These are phyloP conservation scores for Phytophthora sansomeana DNA, from an alignment of 352 stramenopile species.

Conservation along the genomic window DNA sequence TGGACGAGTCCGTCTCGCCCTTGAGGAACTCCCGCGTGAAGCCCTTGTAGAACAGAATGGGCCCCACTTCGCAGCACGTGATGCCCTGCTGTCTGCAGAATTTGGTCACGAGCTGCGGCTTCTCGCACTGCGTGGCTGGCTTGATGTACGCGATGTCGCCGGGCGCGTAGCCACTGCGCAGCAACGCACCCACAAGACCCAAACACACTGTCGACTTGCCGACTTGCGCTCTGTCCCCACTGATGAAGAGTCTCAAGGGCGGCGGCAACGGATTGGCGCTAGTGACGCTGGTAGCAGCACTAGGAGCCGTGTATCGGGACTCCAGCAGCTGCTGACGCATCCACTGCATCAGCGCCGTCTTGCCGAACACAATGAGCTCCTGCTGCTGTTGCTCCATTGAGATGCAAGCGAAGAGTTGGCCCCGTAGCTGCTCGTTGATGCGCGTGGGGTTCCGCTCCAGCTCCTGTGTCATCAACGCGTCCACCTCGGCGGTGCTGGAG, in stretches of 20 bases:
- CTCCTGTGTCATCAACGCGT: constrained; percentile 16
- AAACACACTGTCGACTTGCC: constrained; percentile 97
- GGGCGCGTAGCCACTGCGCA: constrained; percentile 72
- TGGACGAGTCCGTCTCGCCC: constrained; percentile 86
- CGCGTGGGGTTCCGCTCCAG: constrained; percentile 22
- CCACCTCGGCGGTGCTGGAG: constrained; percentile 25
- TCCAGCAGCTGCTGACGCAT: constrained; percentile 51
- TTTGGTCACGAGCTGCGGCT: constrained; percentile 92
- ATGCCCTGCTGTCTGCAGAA: constrained; percentile 94
- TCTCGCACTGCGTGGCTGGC: constrained; percentile 97
- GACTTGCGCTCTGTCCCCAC: constrained; percentile 89
- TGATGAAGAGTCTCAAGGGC: constrained; percentile 71
- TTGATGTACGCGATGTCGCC: constrained; percentile 98
- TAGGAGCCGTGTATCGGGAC: constrained; percentile 20
- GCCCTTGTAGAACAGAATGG: constrained; percentile 97
- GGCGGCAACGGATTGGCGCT: constrained; percentile 4
- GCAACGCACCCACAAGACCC: constrained; percentile 91
- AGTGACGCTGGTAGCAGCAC: background rate
- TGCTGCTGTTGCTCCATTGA: constrained; percentile 35
- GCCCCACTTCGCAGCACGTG: constrained; percentile 89
- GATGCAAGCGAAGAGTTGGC: constrained; percentile 36
- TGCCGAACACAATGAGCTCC: constrained; percentile 39
- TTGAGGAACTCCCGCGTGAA: constrained; percentile 97
- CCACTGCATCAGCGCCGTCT: constrained; percentile 38
- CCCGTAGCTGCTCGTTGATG: constrained; percentile 20